These are phyloP conservation scores for Scheffersomyces segobiensis DNA, from an alignment of 1,139 yeast species.

Conservation along the genomic window DNA sequence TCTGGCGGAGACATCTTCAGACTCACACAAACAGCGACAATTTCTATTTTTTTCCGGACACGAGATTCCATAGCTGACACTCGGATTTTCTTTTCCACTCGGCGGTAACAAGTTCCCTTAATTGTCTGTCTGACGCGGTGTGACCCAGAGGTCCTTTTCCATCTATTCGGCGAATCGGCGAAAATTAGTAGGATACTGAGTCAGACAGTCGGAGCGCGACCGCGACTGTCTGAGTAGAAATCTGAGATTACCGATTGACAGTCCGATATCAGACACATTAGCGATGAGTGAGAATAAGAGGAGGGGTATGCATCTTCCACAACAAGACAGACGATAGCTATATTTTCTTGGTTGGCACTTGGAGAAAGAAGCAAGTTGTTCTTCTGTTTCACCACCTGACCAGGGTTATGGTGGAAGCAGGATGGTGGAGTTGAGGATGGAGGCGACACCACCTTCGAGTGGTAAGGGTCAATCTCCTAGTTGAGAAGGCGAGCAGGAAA, in stretches of 20 bases:
- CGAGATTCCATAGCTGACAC: neutral
- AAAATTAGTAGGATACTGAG: neutral
- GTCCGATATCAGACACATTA: conserved; percentile 17
- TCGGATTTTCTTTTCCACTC: neutral
- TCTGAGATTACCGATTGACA: neutral
- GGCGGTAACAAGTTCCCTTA: neutral
- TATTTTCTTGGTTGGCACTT: neutral
- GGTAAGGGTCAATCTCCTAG: neutral
- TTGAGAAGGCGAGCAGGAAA: neutral
- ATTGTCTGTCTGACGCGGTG: neutral
- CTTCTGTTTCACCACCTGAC: neutral
- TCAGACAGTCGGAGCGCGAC: neutral
- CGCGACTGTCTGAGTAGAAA: neutral
- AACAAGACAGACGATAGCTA: neutral
- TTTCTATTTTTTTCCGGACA: neutral
- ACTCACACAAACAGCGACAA: neutral
- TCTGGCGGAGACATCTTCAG: neutral
- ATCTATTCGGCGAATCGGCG: neutral
- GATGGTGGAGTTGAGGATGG: neutral
- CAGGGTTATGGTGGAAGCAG: neutral
- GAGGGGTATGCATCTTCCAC: conserved; percentile 1
- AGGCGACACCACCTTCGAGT: neutral
- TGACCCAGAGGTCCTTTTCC: neutral
- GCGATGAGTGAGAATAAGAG: conserved; percentile 8
- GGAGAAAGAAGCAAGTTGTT: neutral